Evolutionary conservation across 2,329 filamentous ascomycete species (phyloP), one percentile per base, ranked within the genome.

Genomic region (Sporothrix phasma): DNA sequence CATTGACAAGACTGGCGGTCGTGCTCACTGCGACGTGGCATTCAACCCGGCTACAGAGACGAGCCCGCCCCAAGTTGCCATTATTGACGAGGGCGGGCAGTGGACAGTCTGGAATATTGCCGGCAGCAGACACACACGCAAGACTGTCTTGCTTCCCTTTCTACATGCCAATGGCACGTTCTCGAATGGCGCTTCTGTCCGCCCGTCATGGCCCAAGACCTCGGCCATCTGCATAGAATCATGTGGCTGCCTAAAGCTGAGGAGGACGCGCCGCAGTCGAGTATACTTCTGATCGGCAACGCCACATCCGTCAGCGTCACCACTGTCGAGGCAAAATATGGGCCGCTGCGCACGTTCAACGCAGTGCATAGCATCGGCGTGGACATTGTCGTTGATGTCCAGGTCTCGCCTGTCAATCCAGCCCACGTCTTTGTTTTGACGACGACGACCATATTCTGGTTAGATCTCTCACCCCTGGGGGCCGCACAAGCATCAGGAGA

Each of bases 81-180:
- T 91, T 29, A 77, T 92, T 19, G 87, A 92, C 69, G 78, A 84
- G 61, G 75, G 75, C 39, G 88, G 88, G 1, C 78, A 76, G 64
- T 92, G 88, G 89, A 85, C 78, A 49, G 73, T 90, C 3, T 90
- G 87, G 85, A 80, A 88, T 66, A 75, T 88, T 26, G 68, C 69
- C 13, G 76, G 75, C 62, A 76, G 64, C 37, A 70, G 66, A 70
- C 72, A 74, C 19, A 70, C 72, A 11, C 71, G 73, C 24, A 73
- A 74, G 22, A 75, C 71, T 34, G 73, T 69, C 8, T 68, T 75
- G 70, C 64, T 19, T 73, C 73, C 60, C 76, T 75, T 61, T 3
- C 8, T 63, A 1, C 11, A 34, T 13, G 56, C 61, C 0, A 46
- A 24, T 11, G 82, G 82, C 1, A 77, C 80, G 60, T 76, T 81